Base-by-base conservation (phyloP, 306 rosid genomes). In the Rosa lucieae region DNA sequence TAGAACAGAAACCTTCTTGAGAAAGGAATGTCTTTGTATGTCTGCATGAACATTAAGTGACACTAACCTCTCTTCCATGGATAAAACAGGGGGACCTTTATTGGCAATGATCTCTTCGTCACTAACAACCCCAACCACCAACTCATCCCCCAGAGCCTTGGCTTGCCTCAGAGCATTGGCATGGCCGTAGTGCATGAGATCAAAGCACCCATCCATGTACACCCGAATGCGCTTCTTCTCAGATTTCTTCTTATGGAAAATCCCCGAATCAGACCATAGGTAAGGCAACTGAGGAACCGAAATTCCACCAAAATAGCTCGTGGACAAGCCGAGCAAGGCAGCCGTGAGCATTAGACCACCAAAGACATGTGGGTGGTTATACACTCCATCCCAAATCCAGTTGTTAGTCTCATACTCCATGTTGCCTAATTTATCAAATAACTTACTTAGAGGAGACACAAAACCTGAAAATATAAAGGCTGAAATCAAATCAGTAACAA, bases 161-260 rank as follows among this genome's bases (percentile, higher is more conserved):
- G 99, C 99, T 85, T 96, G 99, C 86, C 99, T 90, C 84, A 96
- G 83, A 39, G 99, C 99, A 86, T 96, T 96, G 73, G 99, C 99
- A 78, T 96, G 99, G 26, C 99, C 99, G 68, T 91, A 96, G 85
- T 96, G 99, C 99, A 96, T 96, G 80, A 96, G 96, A 88, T 96
- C 99, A 80, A 96, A 96, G 80, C 99, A 96, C 0, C 99, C 99
- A 85, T 96, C 99, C 98, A 96, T 96, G 82, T 96, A 96, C 67
- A 96, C 98, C 62, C 99, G 92, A 80, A 91, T 80, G 35, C 90
- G 96, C 89, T 87, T 93, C 86, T 89, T 90, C 71, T 88, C 91
- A 1, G 79, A 74, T 84, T 78, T 96, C 90, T 86, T 93, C 85
- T 90, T 89, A 68, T 78, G 89, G 72, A 93, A 90, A 77, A 93